These are phyloP conservation scores for Boletus fagicola DNA, from an alignment of 768 basidiomycete genomes.

Conservation along the genomic window DNA sequence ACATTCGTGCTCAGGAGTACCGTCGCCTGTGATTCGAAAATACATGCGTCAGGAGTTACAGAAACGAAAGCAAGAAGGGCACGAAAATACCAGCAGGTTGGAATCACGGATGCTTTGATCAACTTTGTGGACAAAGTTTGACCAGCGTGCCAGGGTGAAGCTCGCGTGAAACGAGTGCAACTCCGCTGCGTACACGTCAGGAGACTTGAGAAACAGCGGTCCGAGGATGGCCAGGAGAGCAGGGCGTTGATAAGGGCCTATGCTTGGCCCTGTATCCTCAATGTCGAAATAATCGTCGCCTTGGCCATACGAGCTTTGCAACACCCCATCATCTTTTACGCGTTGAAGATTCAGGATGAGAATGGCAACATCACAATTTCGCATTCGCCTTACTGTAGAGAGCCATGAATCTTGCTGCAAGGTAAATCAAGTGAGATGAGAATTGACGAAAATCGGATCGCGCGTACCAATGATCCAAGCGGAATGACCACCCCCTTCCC, in stretches of 20 bases:
- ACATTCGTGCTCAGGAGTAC: conserved; percentile 28
- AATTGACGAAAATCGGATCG: neutral
- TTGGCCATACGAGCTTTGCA: conserved; percentile 32
- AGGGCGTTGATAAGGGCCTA: conserved; percentile 22
- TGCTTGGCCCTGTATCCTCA: conserved; percentile 13
- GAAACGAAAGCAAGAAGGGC: neutral
- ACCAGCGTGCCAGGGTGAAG: conserved; percentile 29
- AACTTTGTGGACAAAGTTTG: conserved; percentile 30
- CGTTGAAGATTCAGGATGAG: neutral
- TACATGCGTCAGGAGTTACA: neutral
- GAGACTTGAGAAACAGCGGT: conserved; percentile 26
- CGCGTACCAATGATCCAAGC: conserved; percentile 30
- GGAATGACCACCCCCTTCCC: conserved; percentile 7
- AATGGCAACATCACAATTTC: neutral
- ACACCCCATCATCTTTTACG: conserved; percentile 25
- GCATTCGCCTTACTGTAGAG: conserved; percentile 26
- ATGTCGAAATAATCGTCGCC: conserved; percentile 33
- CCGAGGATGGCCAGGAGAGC: conserved; percentile 18
- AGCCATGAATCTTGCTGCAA: conserved; percentile 30
- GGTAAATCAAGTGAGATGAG: conserved; percentile 1
- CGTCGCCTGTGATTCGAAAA: conserved; percentile 21
- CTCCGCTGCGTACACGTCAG: conserved; percentile 30
- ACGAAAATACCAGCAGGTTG: conserved; percentile 25
- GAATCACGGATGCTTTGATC: conserved; percentile 34
- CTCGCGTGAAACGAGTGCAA: conserved; percentile 28